Base-by-base conservation (phyloP, 257 asterid genomes). In the Coffea eugenioides region DNA sequence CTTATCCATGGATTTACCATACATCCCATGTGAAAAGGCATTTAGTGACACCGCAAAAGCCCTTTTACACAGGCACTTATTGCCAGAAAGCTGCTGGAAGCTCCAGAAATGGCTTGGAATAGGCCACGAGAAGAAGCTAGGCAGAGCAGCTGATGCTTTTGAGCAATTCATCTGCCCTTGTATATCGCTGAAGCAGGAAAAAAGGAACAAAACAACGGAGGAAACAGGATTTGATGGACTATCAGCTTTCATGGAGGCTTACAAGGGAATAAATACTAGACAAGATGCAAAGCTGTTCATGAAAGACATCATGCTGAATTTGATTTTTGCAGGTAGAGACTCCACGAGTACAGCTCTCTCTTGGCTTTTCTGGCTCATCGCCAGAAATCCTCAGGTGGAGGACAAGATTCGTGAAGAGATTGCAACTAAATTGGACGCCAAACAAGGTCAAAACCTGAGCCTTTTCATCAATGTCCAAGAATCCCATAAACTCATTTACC, bases 291-390 rank as follows among this genome's bases (percentile, higher is more conserved):
- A 64, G 11, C 57, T 65, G 23, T 86, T 88, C 73, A 31, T 89
- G 39, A 87, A 82, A 73, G 90, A 89, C 78, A 77, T 86, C 0
- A 62, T 81, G 8, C 11, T 85, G 14, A 88, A 66, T 43, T 73
- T 90, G 46, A 74, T 88, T 73, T 36, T 88, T 15, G 93, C 90
- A 0, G 91, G 93, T 0, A 76, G 89, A 34, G 91, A 90, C 79
- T 88, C 91, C 45, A 77, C 86, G 8, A 80, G 90, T 54, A 56
- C 88, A 21, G 69, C 86, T 34, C 88, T 90, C 2, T 78, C 88
- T 3, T 90, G 91, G 91, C 77, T 88, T 41, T 86, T 90, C 84
- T 90, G 81, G 82, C 87, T 90, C 0, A 25, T 88, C 0, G 81
- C 92, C 0, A 64, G 8, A 1, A 78, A 86, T 80, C 88, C 93